A percentile compares a stretch with the other conserved stretches of the same genome.
Conservation (phyloP, 148 eudicot species). For the Cornus kousa region DNA sequence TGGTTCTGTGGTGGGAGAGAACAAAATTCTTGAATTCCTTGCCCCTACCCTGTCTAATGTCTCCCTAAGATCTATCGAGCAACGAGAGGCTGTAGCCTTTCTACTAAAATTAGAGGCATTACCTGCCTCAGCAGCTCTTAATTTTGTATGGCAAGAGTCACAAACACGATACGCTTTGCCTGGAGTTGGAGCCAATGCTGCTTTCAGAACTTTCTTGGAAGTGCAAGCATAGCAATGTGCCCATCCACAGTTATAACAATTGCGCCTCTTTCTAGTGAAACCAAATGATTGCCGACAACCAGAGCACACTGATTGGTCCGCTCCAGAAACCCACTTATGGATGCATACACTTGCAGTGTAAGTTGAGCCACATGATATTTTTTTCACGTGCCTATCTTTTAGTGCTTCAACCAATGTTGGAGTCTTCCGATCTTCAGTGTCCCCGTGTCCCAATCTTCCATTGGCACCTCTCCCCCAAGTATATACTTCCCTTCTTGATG, state of each 20-base stretch:
- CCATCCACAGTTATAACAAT: conserved; percentile 67
- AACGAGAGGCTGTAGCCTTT: conserved; percentile 39
- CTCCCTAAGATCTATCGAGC: conserved; percentile 39
- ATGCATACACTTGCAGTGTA: conserved; percentile 66
- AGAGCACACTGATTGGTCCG: conserved; percentile 74
- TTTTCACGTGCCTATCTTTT: conserved; percentile 64
- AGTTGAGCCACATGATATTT: conserved; percentile 65
- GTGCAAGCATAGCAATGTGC: conserved; percentile 74
- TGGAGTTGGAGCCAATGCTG: conserved; percentile 79
- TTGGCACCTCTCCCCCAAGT: conserved; percentile 82
- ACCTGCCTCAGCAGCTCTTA: conserved; percentile 40
- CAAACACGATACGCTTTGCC: conserved; percentile 83
- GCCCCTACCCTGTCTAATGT: conserved; percentile 38
- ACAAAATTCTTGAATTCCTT: conserved; percentile 48
- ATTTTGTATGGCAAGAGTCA: conserved; percentile 65
- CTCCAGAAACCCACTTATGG: conserved; percentile 80
- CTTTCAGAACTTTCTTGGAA: conserved; percentile 63
- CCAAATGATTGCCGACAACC: conserved; percentile 79
- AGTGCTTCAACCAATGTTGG: conserved; percentile 69
- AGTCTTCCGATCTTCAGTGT: conserved; percentile 56
- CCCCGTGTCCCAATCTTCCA: conserved; percentile 79
- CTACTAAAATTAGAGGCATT: conserved; percentile 32
- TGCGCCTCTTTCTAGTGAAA: conserved; percentile 69
- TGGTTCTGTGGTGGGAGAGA: conserved; percentile 50
- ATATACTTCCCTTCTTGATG: conserved; percentile 76